Base-by-base conservation (phyloP, 495 filamentous ascomycete species). In the Penicillium coprophilum region DNA sequence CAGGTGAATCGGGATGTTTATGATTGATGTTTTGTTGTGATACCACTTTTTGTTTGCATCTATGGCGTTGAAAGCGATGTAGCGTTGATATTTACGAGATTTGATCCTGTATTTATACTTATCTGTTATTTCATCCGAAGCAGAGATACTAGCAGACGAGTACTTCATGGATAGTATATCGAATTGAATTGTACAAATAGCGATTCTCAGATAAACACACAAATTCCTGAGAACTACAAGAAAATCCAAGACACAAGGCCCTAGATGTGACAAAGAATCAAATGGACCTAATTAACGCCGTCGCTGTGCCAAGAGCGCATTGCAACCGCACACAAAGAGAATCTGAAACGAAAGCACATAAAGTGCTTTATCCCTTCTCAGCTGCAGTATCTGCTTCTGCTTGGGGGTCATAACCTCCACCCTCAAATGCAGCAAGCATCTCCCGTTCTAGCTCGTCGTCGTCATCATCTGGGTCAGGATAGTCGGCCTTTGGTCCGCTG, bases 1-100 rank as follows among this genome's bases (percentile, higher is more conserved):
- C 90, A 96, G 71, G 94, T 98, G 13, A 87, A 90, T 75, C 79
- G 81, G 46, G 83, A 89, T 67, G 56, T 80, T 51, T 66, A 52
- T 31, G 56, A 66, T 49, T 61, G 53, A 60, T 53, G n/a, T n/a
- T n/a, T 43, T 36, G 23, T 46, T 56, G 49, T 63, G 46, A 60
- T 60, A 62, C 62, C 61, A 51, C 23, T 15, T 40, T 34, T 53
- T 46, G 46, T 55, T 50, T 50, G 50, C 54, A 64, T 67, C 15
- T 45, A 11, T 62, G 60, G 60, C 53, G 60, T 54, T 55, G 44
- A 15, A 50, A 34, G 46, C 47, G 50, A 52, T 34, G 52, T 24
- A 31, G 36, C 34, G 31, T 53, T 52, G 34, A 8, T 23, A 23
- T 45, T 39, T 15, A 6, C 13, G 7, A 9, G 13, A 34, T 20